Percentiles rank a stretch among this genome's conserved stretches.
phyloP scores from a whole-genome alignment of 2,329 filamentous ascomycete genomes.

The Arthroderma sp. region DNA sequence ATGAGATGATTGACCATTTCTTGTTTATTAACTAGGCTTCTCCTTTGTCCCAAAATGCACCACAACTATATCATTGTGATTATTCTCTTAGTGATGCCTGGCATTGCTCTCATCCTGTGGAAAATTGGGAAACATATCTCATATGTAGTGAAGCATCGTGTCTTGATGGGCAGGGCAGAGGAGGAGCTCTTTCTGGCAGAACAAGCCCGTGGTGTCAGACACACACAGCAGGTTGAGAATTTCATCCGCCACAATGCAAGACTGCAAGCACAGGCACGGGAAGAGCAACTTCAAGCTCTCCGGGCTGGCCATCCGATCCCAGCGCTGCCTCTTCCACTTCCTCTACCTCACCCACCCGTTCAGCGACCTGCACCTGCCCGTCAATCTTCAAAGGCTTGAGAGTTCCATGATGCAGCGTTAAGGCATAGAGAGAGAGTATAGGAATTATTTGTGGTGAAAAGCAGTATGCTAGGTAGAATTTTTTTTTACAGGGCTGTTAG shows the following conservation, averaged over 20 bases:
- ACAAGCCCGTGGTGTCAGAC: slow-evolving; percentile 5
- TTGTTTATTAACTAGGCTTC: neutral
- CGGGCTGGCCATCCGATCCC: slow-evolving; percentile 1
- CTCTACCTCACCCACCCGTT: neutral
- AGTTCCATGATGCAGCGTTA: no score
- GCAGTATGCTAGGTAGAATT: no score
- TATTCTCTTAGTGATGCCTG: slow-evolving; percentile 14
- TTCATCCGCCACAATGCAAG: no score
- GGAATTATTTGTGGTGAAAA: no score
- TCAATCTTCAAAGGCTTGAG: neutral
- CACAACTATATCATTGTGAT: slow-evolving; percentile 14
- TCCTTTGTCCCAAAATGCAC: slow-evolving; percentile 10
- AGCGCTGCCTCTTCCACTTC: neutral
- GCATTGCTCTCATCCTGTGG: slow-evolving; percentile 13
- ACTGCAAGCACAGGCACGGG: no score
- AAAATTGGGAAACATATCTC: slow-evolving; percentile 12
- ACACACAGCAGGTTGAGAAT: neutral
- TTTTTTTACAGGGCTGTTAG: no score
- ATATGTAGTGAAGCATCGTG: slow-evolving; percentile 4
- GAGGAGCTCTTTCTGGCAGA: slow-evolving; percentile 13
- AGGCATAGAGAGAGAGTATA: no score
- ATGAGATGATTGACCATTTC: no score
- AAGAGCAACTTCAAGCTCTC: neutral
- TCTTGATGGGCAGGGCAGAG: slow-evolving; percentile 9
- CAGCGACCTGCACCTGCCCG: neutral